Conservation (phyloP, 768 basidiomycete species). For the Mycena indigotica region DNA sequence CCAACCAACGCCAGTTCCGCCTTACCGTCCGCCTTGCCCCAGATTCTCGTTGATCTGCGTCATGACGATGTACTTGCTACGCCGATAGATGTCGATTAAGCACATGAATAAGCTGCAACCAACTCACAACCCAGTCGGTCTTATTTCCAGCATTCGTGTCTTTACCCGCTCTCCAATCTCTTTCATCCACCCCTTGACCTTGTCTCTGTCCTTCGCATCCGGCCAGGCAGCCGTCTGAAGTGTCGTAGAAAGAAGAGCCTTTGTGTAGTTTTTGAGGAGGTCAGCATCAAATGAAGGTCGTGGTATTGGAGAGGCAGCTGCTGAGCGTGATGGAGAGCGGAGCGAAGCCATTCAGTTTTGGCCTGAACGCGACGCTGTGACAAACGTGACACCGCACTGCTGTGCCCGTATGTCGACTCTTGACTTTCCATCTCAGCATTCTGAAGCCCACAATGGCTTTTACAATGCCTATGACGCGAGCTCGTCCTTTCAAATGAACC, state of each 20-base stretch:
- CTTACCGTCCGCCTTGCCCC: constrained; percentile 83
- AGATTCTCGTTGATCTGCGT: constrained; percentile 85
- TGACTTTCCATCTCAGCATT: constrained; percentile 39
- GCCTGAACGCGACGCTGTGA: background rate
- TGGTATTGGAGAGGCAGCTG: constrained; percentile 50
- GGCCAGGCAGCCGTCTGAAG: constrained; percentile 69
- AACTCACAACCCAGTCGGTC: constrained; percentile 80
- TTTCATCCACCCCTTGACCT: constrained; percentile 74
- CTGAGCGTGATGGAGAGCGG: constrained; percentile 68
- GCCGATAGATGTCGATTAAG: constrained; percentile 13
- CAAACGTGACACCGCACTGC: background rate
- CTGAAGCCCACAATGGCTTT: constrained; percentile 49
- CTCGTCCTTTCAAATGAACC: constrained; percentile 75
- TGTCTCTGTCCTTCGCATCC: constrained; percentile 67
- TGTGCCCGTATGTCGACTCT: constrained; percentile 5
- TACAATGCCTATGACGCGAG: constrained; percentile 64
- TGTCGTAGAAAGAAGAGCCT: constrained; percentile 73
- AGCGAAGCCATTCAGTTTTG: constrained; percentile 30
- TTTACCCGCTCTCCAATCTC: constrained; percentile 85
- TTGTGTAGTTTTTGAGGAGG: constrained; percentile 75
- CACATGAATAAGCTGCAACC: background rate
- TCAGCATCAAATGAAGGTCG: constrained; percentile 72
- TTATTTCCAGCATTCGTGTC: constrained; percentile 83
- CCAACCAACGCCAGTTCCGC: constrained; percentile 13
- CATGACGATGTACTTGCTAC: constrained; percentile 83